Evolutionary conservation across 805 yeast species (phyloP), one percentile per base, ranked within the genome.

Genomic region (Kodamaea fukazawae): DNA sequence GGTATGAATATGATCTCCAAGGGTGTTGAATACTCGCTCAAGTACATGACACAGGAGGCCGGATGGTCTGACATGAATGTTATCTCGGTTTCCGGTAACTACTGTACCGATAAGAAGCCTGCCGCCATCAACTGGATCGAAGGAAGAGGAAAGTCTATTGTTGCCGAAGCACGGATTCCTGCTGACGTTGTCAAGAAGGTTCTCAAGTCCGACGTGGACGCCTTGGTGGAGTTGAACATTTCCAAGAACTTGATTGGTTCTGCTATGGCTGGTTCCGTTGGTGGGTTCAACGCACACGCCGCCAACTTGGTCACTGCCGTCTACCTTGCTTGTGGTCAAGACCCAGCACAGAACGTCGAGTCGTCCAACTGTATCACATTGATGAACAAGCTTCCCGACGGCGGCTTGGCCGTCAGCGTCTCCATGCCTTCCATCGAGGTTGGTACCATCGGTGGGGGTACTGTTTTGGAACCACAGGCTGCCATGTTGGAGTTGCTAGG

Each of bases 1-100:
- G 99, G 99, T 49, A 93, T 93, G 99, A 93, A 93, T 63, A 93
- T 93, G 99, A 93, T 93, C 46, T 91, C 98, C 20, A 93, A 93
- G 67, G 99, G 99, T 63, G 96, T 89, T 33, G 99, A 93, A 60
- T 75, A 71, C 60, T 79, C 96, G 1, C 76, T 93, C 56, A 81
- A 81, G 46, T 79, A 76, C 60, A 88, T 93, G 96, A 79, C 76
- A 31, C 86, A 83, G 54, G 90, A 83, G 53, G 82, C 83, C 60
- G 98, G 96, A 3, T 93, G 91, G 80, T 81, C 79, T 16, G 99
- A 93, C 65, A 93, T 93, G 99, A 79, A 76, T 46, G 76, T 93
- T 44, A 81, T 93, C 36, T 86, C 97, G 2, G 85, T 93, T 38
- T 88, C 96, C 14, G 99, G 99, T 64, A 93, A 93, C 68, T 93